Evolutionary conservation across 768 basidiomycete species (phyloP), one percentile per base, ranked within the genome.

Genomic region (Termitomyces bulborhizus): DNA sequence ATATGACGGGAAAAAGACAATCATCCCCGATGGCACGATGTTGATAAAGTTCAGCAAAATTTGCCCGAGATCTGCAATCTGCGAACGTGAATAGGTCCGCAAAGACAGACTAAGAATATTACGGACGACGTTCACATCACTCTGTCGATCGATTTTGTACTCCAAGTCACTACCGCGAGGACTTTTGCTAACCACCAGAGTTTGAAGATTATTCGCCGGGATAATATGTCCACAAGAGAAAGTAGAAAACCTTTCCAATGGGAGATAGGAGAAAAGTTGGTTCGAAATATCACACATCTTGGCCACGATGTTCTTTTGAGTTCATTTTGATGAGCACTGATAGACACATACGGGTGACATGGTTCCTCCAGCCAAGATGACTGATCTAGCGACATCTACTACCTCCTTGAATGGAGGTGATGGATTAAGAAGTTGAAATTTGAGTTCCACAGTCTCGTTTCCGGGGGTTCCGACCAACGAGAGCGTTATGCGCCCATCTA

Each of bases 211-310:
- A 21, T 82, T 74, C 42, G 77, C 72, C 0, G 96, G 93, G 24
- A 98, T 89, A 57, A 99, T 87, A 66, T 99, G 96, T 0, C 88
- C 87, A 68, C 96, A 99, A 0, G 92, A 90, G 65, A 97, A 93
- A 18, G 80, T 88, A 7, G 82, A 71, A n/a, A 98, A 68, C 37
- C 80, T 80, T 34, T 84, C 80, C 0, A 70, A 40, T 1, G 84
- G 73, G 2, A 96, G 65, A 58, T 78, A 73, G 0, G 84, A 74
- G 62, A 99, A 92, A 6, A 98, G 75, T 62, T 98, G 94, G 49
- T 76, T 76, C 21, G 84, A 72, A 15, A 98, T 82, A 67, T 97
- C 94, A n/a, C 86, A 84, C 48, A 96, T 88, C 94, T 97, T 62
- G 34, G 34, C 34, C 4, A 48, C 53, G 1, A 44, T 45, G 12